Conservation (phyloP, 352 stramenopile species). For the Phytopythium montanum region DNA sequence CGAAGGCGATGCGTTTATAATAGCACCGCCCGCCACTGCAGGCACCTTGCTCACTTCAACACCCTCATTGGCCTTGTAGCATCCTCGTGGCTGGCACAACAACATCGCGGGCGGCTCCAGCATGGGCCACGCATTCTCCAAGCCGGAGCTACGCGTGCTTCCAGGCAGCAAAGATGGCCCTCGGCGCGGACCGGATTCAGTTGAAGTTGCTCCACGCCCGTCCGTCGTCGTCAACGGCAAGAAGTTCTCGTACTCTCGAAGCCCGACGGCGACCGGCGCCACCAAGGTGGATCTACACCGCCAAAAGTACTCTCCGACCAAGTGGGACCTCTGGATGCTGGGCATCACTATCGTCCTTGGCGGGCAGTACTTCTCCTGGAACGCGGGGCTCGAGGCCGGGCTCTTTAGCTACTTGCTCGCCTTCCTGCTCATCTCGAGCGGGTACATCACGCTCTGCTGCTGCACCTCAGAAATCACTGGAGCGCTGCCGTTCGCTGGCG, state of each 20-base stretch:
- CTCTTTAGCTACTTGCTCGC: conserved; percentile 36
- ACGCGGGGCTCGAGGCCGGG: conserved; percentile 31
- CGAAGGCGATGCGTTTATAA: too few relatives aligned
- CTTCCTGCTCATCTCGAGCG: conserved; percentile 30
- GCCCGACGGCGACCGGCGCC: not conserved
- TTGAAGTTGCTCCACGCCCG: not conserved
- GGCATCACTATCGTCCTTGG: conserved; percentile 54
- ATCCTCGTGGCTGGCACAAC: not conserved
- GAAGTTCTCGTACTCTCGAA: conserved; percentile 1
- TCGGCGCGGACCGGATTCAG: not conserved
- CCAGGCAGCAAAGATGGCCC: not conserved
- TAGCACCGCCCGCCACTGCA: not conserved
- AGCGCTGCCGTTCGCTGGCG: conserved; percentile 37
- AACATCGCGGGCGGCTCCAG: not conserved
- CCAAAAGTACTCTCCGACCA: conserved; percentile 18
- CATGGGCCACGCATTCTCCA: conserved; percentile 4
- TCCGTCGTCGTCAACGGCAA: not conserved
- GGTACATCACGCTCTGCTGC: conserved; percentile 36
- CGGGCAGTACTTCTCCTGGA: conserved; percentile 53
- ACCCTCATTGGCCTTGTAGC: not conserved
- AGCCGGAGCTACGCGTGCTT: not conserved
- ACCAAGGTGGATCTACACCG: not conserved
- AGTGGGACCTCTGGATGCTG: conserved; percentile 41
- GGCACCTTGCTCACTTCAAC: not conserved
- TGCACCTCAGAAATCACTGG: conserved; percentile 46